phyloP scores from a whole-genome alignment of 2,329 filamentous ascomycete species.

The Mollisia scopiformis region DNA sequence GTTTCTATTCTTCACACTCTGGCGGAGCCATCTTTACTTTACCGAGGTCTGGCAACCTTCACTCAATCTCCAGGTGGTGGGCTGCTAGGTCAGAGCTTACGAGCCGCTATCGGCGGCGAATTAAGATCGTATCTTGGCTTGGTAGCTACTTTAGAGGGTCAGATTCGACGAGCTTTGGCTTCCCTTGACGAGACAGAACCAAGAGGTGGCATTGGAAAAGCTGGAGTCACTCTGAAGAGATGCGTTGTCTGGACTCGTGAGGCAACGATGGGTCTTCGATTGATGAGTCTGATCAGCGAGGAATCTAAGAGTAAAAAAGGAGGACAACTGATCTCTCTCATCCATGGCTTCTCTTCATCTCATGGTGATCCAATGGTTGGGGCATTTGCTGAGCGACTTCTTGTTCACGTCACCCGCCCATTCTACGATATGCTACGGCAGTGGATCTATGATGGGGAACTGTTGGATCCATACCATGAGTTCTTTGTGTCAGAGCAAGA shows the following conservation, averaged over 20 bases:
- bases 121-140: constrained; percentile 87
- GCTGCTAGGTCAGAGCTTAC: constrained; percentile 87
- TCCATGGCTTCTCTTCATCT: constrained; percentile 90
- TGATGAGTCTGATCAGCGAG: constrained; percentile 94
- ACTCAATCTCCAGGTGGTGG: constrained; percentile 81
- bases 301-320: constrained; percentile 84
- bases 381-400: constrained; percentile 86
- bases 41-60: constrained; percentile 78
- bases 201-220: constrained; percentile 75
- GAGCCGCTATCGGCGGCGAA: constrained; percentile 83
- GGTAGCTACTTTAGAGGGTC: constrained; percentile 88
- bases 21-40: constrained; percentile 92
- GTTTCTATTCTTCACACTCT: constrained; percentile 86
- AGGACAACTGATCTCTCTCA: constrained; percentile 89
- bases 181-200: constrained; percentile 71
- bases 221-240: constrained; percentile 90
- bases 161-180: constrained; percentile 82
- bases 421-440: constrained; percentile 96
- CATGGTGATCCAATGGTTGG: constrained; percentile 95
- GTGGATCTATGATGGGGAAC: constrained; percentile 98
- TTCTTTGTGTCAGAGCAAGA: constrained; percentile 93
- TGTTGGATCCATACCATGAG: constrained; percentile 93
- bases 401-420: constrained; percentile 84
- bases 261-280: constrained; percentile 88
- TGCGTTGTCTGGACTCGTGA: constrained; percentile 98